These are phyloP conservation scores for Polymyxa betae DNA, from an alignment of 208 protist species.

Conservation along the genomic window DNA sequence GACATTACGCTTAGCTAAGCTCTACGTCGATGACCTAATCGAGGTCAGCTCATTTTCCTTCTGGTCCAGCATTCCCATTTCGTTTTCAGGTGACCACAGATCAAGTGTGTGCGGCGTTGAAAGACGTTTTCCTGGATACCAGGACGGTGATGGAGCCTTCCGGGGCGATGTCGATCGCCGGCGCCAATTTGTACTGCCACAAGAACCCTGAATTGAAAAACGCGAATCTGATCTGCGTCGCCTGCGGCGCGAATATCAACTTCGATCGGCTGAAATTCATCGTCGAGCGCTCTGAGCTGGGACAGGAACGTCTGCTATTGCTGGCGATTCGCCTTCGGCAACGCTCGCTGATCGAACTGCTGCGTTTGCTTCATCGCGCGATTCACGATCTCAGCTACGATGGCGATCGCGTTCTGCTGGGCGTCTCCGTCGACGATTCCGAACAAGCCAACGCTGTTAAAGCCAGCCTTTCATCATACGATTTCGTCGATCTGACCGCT, in stretches of 20 bases:
- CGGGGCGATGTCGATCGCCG: conserved; percentile 72
- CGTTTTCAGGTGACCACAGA: conserved; percentile 14
- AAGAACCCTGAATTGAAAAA: conserved; percentile 7
- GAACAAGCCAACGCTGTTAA: not conserved
- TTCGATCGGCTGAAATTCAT: conserved; percentile 75
- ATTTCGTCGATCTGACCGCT: conserved; percentile 61
- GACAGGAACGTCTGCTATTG: conserved; percentile 66
- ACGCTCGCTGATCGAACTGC: conserved; percentile 72
- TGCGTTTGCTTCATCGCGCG: conserved; percentile 60
- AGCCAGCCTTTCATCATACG: conserved; percentile 35
- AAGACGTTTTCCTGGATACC: conserved; percentile 73
- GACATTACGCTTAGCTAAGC: conserved; percentile 66
- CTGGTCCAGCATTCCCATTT: not conserved
- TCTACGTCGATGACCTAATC: not conserved
- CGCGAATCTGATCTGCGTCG: conserved; percentile 64
- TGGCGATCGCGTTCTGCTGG: not conserved
- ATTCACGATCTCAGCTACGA: not conserved
- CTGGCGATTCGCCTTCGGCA: conserved; percentile 18
- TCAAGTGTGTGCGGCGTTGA: conserved; percentile 73
- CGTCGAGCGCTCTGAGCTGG: conserved; percentile 70
- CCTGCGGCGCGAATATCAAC: conserved; percentile 74
- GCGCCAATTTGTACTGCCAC: conserved; percentile 66
- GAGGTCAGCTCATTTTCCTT: not conserved
- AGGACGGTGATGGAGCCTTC: conserved; percentile 72
- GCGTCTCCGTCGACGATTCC: not conserved